Percentiles rank a stretch among this genome's conserved stretches.
phyloP scores from a whole-genome alignment of 257 asterid genomes.

The Ilex aquifolium region DNA sequence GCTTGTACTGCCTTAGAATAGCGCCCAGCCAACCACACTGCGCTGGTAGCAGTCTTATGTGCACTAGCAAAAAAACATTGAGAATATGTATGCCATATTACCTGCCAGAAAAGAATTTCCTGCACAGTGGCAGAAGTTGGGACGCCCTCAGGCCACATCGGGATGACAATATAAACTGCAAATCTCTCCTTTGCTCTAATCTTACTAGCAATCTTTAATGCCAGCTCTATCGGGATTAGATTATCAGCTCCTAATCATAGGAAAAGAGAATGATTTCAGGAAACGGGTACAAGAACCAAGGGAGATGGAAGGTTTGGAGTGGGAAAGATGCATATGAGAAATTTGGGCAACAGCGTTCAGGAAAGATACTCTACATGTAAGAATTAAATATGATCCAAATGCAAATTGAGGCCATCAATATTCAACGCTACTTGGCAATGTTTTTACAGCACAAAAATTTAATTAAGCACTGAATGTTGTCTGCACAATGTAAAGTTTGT shows the following conservation, averaged over 20 bases:
- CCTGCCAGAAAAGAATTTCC: conserved; percentile 97
- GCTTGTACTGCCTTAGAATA: too few species aligned
- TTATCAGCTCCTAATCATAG: conserved; percentile 75
- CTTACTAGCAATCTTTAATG: conserved; percentile 79
- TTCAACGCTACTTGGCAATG: not conserved
- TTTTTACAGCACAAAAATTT: not conserved
- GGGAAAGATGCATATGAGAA: not conserved
- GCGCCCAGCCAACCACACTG: too few species aligned
- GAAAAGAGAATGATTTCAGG: conserved; percentile 8
- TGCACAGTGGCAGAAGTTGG: conserved; percentile 85
- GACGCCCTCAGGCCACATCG: conserved; percentile 97
- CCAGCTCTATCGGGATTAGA: conserved; percentile 85
- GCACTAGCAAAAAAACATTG: too few species aligned
- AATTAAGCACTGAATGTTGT: not conserved
- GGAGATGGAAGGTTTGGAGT: not conserved
- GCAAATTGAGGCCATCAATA: not conserved
- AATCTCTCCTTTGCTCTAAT: conserved; percentile 75
- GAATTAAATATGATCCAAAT: too few species aligned
- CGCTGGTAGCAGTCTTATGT: too few species aligned
- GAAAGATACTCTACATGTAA: not conserved
- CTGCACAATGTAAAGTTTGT: conserved; percentile 1
- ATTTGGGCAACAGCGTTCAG: not conserved
- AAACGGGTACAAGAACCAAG: conserved; percentile 3
- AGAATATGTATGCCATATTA: conserved; percentile 13
- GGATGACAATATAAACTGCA: conserved; percentile 71